Evolutionary conservation across 306 rosid genomes (phyloP).

Genomic region (Sophora flavescens): DNA sequence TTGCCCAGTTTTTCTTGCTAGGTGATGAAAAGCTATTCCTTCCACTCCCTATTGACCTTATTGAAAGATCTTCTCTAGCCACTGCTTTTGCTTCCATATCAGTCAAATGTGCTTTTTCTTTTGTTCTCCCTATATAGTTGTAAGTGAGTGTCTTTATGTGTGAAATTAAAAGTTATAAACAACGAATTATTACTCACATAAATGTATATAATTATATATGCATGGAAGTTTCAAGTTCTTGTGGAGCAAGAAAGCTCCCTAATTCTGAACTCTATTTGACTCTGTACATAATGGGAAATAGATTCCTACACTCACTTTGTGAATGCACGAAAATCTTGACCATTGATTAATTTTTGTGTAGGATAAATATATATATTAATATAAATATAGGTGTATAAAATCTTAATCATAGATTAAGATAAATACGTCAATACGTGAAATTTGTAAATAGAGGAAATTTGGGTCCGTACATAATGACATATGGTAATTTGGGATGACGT

Average conservation of each 20-base stretch:
- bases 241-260: not conserved
- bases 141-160: not conserved
- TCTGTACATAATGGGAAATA: too few relatives aligned
- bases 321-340: too few relatives aligned
- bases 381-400: too few relatives aligned
- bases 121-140: not conserved
- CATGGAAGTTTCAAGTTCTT: conserved; percentile 6
- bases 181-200: not conserved
- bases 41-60: conserved; percentile 44
- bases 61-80: conserved; percentile 36
- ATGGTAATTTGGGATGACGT: conserved; percentile 6
- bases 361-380: too few relatives aligned
- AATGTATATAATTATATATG: not conserved
- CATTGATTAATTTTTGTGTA: too few relatives aligned
- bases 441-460: too few relatives aligned
- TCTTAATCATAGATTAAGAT: too few relatives aligned
- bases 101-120: conserved; percentile 7
- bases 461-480: too few relatives aligned
- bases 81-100: conserved; percentile 35
- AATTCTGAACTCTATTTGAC: too few relatives aligned
- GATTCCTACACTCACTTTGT: too few relatives aligned
- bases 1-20: conserved; percentile 37
- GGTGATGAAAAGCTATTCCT: conserved; percentile 43
- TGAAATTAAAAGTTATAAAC: not conserved
- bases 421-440: too few relatives aligned